Conservation (phyloP, 495 filamentous ascomycete genomes). For the Penicillium pancosmium region DNA sequence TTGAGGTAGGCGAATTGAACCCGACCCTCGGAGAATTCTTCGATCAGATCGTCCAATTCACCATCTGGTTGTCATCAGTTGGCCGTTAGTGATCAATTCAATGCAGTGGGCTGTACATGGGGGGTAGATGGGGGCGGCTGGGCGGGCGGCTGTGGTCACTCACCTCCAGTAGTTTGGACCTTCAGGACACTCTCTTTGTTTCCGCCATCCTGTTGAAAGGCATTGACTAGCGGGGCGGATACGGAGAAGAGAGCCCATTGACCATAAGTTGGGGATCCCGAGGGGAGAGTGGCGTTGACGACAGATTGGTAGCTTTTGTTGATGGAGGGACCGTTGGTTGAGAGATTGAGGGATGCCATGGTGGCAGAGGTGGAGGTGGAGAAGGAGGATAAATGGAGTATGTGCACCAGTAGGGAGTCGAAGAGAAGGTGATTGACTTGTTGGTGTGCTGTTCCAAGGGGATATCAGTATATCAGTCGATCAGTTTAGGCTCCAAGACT, state of each 20-base stretch:
- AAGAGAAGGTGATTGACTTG: background rate
- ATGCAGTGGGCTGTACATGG: too few relatives aligned
- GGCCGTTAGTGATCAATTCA: too few relatives aligned
- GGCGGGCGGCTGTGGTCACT: slow-evolving; percentile 26
- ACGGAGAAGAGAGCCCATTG: slow-evolving; percentile 94
- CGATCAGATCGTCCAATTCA: slow-evolving; percentile 90
- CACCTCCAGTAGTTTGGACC: slow-evolving; percentile 88
- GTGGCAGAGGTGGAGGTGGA: slow-evolving; percentile 9
- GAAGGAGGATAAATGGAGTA: background rate
- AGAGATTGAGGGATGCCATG: slow-evolving; percentile 94
- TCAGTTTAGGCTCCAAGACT: too few relatives aligned
- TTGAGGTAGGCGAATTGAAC: slow-evolving; percentile 97
- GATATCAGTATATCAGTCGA: too few relatives aligned
- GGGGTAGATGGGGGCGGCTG: background rate
- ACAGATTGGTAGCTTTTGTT: slow-evolving; percentile 89
- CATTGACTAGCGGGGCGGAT: slow-evolving; percentile 83
- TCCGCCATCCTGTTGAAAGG: slow-evolving; percentile 80
- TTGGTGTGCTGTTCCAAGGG: too few relatives aligned
- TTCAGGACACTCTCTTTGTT: slow-evolving; percentile 93
- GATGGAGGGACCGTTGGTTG: slow-evolving; percentile 87
- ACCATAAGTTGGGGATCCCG: slow-evolving; percentile 71
- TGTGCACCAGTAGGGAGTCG: background rate
- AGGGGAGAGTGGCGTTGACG: slow-evolving; percentile 69
- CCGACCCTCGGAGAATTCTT: slow-evolving; percentile 95
- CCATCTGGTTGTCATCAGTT: slow-evolving; percentile 61